These are phyloP conservation scores for Xylaria digitata DNA, from an alignment of 2,329 filamentous ascomycete genomes.

Conservation along the genomic window DNA sequence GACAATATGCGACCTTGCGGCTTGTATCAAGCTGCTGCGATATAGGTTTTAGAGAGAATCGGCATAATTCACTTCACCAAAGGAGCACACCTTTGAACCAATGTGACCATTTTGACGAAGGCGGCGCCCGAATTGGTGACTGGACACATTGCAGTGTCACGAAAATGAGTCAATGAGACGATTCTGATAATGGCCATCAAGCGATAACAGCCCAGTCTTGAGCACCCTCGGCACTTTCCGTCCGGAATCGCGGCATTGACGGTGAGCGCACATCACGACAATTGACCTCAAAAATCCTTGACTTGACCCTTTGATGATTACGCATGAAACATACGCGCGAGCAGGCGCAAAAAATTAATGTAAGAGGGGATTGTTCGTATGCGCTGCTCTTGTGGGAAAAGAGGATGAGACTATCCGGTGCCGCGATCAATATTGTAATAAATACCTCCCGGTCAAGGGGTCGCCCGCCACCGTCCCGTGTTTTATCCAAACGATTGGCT, in stretches of 20 bases:
- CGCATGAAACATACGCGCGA: constrained; percentile 20
- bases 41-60: constrained; percentile 21
- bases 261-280: constrained; percentile 6
- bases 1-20: constrained; percentile 23
- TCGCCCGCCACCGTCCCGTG: constrained; percentile 28
- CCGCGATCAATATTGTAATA: constrained; percentile 11
- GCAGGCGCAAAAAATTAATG: constrained; percentile 3
- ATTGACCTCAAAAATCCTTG: constrained; percentile 13
- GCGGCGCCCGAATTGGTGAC: constrained; percentile 9
- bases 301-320: neutral
- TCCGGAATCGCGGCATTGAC: neutral
- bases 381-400: constrained; percentile 18
- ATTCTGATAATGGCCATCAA: constrained; percentile 15
- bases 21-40: constrained; percentile 25
- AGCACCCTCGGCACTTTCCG: constrained; percentile 18
- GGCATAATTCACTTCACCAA: constrained; percentile 24
- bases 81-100: constrained; percentile 4
- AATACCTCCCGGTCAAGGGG: constrained; percentile 12
- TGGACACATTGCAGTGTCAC: constrained; percentile 18
- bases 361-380: neutral
- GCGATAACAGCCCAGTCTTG: constrained; percentile 17
- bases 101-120: constrained; percentile 14
- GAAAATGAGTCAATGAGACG: constrained; percentile 15
- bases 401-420: constrained; percentile 4
- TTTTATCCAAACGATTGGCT: constrained; percentile 38